Percentiles rank a stretch among this genome's conserved stretches.
Conservation (phyloP, 2,329 filamentous ascomycete genomes). For the Trichocomaceae sp. region DNA sequence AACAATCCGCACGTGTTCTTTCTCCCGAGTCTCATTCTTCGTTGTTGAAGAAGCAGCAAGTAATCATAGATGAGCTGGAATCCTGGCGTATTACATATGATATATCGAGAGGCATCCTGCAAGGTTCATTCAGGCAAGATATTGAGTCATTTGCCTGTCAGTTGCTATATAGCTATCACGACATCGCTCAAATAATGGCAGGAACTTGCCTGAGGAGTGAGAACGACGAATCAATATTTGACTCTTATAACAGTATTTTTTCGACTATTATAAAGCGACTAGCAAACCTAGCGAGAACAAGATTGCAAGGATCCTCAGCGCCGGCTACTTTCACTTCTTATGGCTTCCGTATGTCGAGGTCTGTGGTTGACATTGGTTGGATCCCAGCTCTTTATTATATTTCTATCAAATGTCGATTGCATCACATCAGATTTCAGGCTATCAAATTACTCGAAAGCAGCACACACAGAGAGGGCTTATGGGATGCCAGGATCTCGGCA, state of each 20-base stretch:
- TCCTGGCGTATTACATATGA: background rate
- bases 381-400: slow-evolving; percentile 3
- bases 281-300: background rate
- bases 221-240: background rate
- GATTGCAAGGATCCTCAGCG: background rate
- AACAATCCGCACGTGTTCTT: background rate
- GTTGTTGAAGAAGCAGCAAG: background rate
- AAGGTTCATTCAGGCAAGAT: background rate
- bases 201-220: background rate
- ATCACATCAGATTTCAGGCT: background rate
- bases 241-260: background rate
- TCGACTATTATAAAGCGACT: background rate
- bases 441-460: slow-evolving; percentile 1
- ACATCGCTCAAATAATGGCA: background rate
- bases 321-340: background rate
- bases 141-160: background rate
- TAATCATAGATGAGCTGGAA: background rate
- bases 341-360: background rate
- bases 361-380: slow-evolving; percentile 4
- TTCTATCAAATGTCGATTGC: background rate
- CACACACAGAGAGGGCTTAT: background rate
- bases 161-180: background rate
- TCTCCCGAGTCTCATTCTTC: background rate
- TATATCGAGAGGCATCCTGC: background rate
- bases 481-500: background rate